Base-by-base conservation (phyloP, 2,329 filamentous ascomycete species). In the Pseudogymnoascus sp. region DNA sequence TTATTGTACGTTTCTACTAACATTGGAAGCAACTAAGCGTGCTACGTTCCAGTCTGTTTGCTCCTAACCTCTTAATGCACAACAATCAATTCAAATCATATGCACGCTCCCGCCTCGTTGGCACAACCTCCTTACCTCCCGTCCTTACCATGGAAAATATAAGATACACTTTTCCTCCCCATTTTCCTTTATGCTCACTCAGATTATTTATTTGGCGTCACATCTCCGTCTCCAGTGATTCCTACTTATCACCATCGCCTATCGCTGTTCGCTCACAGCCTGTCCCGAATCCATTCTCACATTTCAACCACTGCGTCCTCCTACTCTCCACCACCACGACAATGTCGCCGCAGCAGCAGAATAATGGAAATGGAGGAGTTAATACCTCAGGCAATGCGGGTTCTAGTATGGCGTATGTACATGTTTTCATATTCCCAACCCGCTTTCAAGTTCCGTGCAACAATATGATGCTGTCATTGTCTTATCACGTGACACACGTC, bases 101-200 rank as follows among this genome's bases (percentile, higher is more conserved):
- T 40, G n/a, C n/a, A 16, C 2, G 37, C 37, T 40, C 37, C 37
- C 37, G 37, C 6, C n/a, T 40, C 37, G n/a, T 16, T 16, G n/a
- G 6, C 37, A 16, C 37, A 37, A 37, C 6, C 31, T 3, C 31
- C 31, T 10, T 33, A 33, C 31, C 31, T 33, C 31, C 31, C 6
- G 31, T 37, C 35, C 11, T 14, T 4, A 37, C 14, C 35, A 37
- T 37, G 35, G 11, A 37, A 37, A 5, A 37, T 12, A 37, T 37
- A 37, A 37, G 35, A 37, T 37, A 14, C 35, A 35, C 70, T 69
- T 50, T 50, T 10, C 41, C 16, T 22, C 5, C n/a, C 14, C 24
- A 50, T 1, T 50, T 50, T 1, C 41, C 14, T 50, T 22, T 16
- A 22, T 50, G 41, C 41, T 50, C 41, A 50, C 41, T 24, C 41